Conservation (phyloP, 208 protist genomes). For the Vickermania ingenoplastis region DNA sequence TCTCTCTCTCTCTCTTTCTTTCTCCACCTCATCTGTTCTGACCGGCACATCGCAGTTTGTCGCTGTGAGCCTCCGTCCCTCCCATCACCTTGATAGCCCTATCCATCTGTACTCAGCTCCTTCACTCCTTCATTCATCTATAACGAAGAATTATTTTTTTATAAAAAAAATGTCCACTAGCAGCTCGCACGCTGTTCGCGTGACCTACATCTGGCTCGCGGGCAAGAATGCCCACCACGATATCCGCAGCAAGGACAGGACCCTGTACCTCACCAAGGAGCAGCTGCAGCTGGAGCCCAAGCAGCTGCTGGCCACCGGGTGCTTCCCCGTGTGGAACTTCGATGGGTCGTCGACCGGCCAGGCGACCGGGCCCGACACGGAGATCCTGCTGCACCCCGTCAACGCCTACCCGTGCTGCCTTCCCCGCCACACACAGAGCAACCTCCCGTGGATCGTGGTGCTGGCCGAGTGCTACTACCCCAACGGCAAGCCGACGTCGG, state of each 20-base stretch:
- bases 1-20: too few species aligned
- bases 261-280: constrained; percentile 51
- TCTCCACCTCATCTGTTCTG: too few species aligned
- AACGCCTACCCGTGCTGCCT: constrained; percentile 70
- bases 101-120: too few species aligned
- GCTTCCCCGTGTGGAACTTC: constrained; percentile 96
- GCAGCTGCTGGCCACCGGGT: constrained; percentile 42
- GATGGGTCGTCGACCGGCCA: constrained; percentile 92
- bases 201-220: constrained; percentile 83
- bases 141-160: too few species aligned
- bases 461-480: constrained; percentile 90
- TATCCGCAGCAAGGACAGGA: constrained; percentile 81
- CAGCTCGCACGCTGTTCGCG: constrained; percentile 32
- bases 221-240: constrained; percentile 77
- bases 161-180: constrained; percentile 9
- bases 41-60: too few species aligned
- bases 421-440: constrained; percentile 49
- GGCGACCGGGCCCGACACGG: constrained; percentile 56
- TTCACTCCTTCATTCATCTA: too few species aligned
- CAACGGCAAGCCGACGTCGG: constrained; percentile 81
- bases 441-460: constrained; percentile 82
- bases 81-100: too few species aligned
- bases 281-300: constrained; percentile 52
- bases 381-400: constrained; percentile 86
- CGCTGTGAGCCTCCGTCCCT: too few species aligned